A percentile compares a stretch with the other conserved stretches of the same genome.
Evolutionary conservation across 1,139 yeast genomes (phyloP).

Genomic region (Blastobotrys persicus): DNA sequence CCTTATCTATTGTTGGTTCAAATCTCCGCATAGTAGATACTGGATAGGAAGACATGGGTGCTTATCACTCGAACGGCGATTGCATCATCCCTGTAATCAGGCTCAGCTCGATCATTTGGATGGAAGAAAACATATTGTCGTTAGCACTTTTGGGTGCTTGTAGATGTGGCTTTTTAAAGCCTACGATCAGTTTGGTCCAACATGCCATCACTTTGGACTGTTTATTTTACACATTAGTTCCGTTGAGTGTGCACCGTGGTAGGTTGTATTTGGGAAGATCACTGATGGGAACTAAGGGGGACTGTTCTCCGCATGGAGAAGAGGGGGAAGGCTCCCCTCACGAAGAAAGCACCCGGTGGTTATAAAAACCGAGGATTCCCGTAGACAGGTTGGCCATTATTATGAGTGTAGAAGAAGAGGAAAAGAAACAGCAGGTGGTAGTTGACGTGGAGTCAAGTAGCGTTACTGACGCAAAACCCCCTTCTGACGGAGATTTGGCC

Average conservation of each 20-base stretch:
- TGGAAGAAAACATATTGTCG: too few relatives aligned
- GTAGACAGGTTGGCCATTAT: background rate
- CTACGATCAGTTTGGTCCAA: too few relatives aligned
- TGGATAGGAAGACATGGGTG: background rate
- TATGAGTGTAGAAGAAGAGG: background rate
- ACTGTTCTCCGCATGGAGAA: background rate
- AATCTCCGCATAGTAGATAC: background rate
- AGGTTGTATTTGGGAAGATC: background rate
- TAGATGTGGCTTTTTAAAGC: too few relatives aligned
- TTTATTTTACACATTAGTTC: too few relatives aligned
- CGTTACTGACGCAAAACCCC: background rate
- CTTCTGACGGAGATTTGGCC: slow-evolving; percentile 20
- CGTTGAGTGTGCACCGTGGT: too few relatives aligned
- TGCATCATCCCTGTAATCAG: background rate
- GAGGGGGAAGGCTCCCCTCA: background rate
- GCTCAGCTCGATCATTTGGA: background rate
- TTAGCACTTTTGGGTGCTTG: too few relatives aligned
- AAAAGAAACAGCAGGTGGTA: background rate
- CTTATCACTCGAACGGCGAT: background rate
- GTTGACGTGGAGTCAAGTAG: background rate
- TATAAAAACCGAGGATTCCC: background rate
- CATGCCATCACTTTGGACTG: too few relatives aligned
- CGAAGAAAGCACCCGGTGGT: background rate
- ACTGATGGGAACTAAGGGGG: background rate
- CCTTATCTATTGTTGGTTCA: background rate